Percentiles rank a stretch among this genome's conserved stretches.
phyloP scores from a whole-genome alignment of 169 alveolate species.

The Plasmodium gaboni region DNA sequence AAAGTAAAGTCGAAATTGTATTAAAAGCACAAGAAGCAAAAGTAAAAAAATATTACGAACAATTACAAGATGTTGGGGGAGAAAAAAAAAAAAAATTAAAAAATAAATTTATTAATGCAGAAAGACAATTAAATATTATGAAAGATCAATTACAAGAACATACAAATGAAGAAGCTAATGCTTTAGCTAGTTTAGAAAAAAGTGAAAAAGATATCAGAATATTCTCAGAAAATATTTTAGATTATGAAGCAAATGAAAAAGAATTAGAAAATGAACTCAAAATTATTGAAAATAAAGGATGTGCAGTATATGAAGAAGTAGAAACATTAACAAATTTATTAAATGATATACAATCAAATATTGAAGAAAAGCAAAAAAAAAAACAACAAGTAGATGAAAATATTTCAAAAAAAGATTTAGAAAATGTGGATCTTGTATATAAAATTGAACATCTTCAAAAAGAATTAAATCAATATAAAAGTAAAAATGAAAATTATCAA shows the following conservation, averaged over 20 bases:
- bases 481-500: constrained; percentile 17
- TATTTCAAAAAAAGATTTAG: constrained; percentile 61
- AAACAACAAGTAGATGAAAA: constrained; percentile 53
- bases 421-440: constrained; percentile 62
- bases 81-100: constrained; percentile 79
- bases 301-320: constrained; percentile 37
- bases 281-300: constrained; percentile 82
- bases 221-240: constrained; percentile 81
- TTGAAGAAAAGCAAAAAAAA: constrained; percentile 57
- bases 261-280: constrained; percentile 82
- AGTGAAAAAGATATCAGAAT: constrained; percentile 79
- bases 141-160: constrained; percentile 72
- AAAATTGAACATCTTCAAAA: constrained; percentile 36
- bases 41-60: constrained; percentile 46
- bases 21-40: constrained; percentile 48
- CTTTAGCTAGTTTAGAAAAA: constrained; percentile 82
- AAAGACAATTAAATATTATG: constrained; percentile 70
- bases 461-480: constrained; percentile 23
- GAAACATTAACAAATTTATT: constrained; percentile 14
- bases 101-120: constrained; percentile 65
- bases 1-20: constrained; percentile 60
- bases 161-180: constrained; percentile 77
- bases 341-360: constrained; percentile 17
- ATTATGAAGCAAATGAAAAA: constrained; percentile 81
- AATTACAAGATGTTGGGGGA: constrained; percentile 80